Evolutionary conservation across 257 asterid species (phyloP), one percentile per base, ranked within the genome.

Genomic region (Striga asiatica): DNA sequence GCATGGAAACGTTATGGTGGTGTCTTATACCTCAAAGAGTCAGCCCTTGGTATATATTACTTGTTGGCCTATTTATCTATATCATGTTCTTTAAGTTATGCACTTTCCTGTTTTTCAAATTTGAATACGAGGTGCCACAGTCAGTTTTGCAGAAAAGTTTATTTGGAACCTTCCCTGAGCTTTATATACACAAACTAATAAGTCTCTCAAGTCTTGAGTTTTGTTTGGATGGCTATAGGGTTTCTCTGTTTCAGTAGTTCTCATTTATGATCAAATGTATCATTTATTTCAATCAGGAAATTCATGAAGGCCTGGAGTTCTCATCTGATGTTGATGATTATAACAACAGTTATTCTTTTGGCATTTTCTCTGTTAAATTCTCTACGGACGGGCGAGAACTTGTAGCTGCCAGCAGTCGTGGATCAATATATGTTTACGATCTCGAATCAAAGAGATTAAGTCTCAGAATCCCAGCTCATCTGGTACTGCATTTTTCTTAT

Each of bases 361-460:
- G 98, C 52, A 87, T 91, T 16, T 91, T 91, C 78, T 91, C 98
- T 6, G 85, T 91, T 35, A 91, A 87, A 51, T 91, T 91, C 60
- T 87, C 96, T 14, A 84, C 74, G 48, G 98, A 87, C 66, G 98
- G 96, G 42, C 78, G 85, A 46, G 98, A 91, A 71, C 65, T 91
- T 60, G 95, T 91, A 4, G 96, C 96, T 67, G 98, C 79, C 28
- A 74, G 92, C 62, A 87, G 78, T 19, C 82, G 87, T 12, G 71
- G 69, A 23, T 68, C 94, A 9, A 91, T 91, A 55, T 84, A 85
- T 66, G 93, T 87, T 50, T 91, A 91, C 57, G 98, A 91, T 76
- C 96, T 91, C 22, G 81, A 82, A 72, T 72, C 82, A 51, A 81
- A 68, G 65, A 77, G 68, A 68, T 77, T 71, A 61, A 84, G 79